phyloP scores from a whole-genome alignment of 805 yeast genomes.

The Brettanomyces naardenensis region DNA sequence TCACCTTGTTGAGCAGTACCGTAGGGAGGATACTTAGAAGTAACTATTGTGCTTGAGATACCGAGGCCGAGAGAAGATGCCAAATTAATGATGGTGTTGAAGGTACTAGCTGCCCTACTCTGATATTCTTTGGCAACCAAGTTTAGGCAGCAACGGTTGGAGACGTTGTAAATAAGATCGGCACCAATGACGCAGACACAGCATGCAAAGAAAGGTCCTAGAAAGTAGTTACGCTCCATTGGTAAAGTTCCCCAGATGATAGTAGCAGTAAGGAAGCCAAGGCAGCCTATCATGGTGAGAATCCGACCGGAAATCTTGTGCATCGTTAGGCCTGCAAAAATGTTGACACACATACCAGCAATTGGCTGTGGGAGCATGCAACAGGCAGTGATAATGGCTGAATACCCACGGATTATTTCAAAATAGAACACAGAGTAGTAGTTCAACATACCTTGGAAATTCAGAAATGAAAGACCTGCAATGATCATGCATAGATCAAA shows the following conservation, averaged over 20 bases:
- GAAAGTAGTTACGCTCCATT: conserved; percentile 30
- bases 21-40: conserved; percentile 24
- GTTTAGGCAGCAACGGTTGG: conserved; percentile 33
- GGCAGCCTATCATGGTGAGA: conserved; percentile 27
- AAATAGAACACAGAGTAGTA: conserved; percentile 36
- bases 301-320: conserved; percentile 35
- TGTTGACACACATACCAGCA: conserved; percentile 33
- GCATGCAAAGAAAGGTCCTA: conserved; percentile 38
- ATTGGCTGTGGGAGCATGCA: conserved; percentile 37
- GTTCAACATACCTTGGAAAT: conserved; percentile 31
- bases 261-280: conserved; percentile 28
- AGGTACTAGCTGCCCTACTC: conserved; percentile 40
- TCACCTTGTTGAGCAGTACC: conserved; percentile 21
- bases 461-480: conserved; percentile 32
- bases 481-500: conserved; percentile 33
- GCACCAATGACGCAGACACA: conserved; percentile 36
- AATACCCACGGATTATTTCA: conserved; percentile 29
- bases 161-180: conserved; percentile 38
- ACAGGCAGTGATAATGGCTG: conserved; percentile 35
- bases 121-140: conserved; percentile 32
- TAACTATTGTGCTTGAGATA: conserved; percentile 31
- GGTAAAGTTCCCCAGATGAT: conserved; percentile 36
- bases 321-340: conserved; percentile 38
- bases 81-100: conserved; percentile 36
- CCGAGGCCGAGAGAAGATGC: conserved; percentile 36